Evolutionary conservation across 352 stramenopile genomes (phyloP), one percentile per base, ranked within the genome.

Genomic region (Stephanocyclus meneghinianus): DNA sequence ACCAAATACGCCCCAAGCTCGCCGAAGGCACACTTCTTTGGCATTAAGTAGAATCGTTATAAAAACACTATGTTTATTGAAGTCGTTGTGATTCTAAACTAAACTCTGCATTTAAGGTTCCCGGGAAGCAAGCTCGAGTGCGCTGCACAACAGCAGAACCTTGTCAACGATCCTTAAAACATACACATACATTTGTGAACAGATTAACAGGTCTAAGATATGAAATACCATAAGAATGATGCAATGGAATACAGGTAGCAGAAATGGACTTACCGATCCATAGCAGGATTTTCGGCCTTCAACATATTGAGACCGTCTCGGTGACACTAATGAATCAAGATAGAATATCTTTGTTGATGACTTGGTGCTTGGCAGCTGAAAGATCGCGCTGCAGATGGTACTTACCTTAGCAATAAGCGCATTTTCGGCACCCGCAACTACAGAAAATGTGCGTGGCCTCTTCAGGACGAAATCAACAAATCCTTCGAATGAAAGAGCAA

Each of bases 381-480:
- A 65, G 37, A 65, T 2, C 32, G 3, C 26, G 50, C 10, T 2
- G 18, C 15, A 30, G 18, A 1, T 10, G 9, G n/a, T 21, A 42
- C 60, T 68, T 40, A 68, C 60, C 42, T 76, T 72, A 37, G 74
- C 74, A 65, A 81, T 50, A 56, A 75, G 51, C 37, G 65, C 40
- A 71, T 90, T 75, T 50, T 80, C 62, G 40, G 78, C 74, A 7
- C 60, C 37, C 50, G 78, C 78, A 48, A 91, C 73, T 4, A 78
- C 78, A 37, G 68, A 59, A 79, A 90, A 91, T 15, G 53, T 78
- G 48, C 88, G 78, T 29, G 66, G 83, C 2, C 76, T 59, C 10
- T 88, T 69, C 9, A 93, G 64, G 44, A 90, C 72, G 57, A 88
- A 91, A 70, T 93, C 88, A 32, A 89, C 80, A 69, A 86, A 93